phyloP scores from a whole-genome alignment of 768 basidiomycete species.

The Boletus vermiculosoides region DNA sequence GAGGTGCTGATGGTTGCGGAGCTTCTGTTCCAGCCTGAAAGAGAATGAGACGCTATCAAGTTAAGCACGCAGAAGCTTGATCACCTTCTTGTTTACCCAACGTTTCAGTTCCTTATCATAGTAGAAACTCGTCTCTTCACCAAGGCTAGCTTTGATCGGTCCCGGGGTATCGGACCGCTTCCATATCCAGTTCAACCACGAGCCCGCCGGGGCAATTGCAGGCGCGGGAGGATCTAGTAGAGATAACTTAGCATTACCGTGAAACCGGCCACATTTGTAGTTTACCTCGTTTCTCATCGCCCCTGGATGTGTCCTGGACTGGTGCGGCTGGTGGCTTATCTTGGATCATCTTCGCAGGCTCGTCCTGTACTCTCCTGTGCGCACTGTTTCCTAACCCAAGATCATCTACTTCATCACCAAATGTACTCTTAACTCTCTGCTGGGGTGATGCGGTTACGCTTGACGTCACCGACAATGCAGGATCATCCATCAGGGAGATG shows the following conservation, averaged over 20 bases:
- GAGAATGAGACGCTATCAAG: neutral
- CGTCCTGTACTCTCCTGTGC: constrained; percentile 34
- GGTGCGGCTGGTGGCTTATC: constrained; percentile 24
- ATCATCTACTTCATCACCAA: constrained; percentile 73
- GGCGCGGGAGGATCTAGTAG: constrained; percentile 13
- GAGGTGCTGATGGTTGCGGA: constrained; percentile 52
- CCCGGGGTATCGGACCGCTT: constrained; percentile 62
- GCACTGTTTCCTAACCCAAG: constrained; percentile 85
- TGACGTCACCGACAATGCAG: constrained; percentile 42
- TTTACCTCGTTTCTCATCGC: constrained; percentile 35
- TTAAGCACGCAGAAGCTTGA: constrained; percentile 7
- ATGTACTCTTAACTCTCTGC: constrained; percentile 10
- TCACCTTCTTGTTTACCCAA: constrained; percentile 94
- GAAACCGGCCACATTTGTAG: neutral
- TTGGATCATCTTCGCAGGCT: constrained; percentile 28
- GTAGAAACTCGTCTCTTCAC: constrained; percentile 86
- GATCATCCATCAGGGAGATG: constrained; percentile 77
- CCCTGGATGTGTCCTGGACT: constrained; percentile 16
- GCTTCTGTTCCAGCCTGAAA: constrained; percentile 54
- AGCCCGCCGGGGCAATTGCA: constrained; percentile 40
- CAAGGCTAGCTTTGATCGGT: constrained; percentile 89
- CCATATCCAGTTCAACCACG: constrained; percentile 87
- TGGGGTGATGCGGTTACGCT: constrained; percentile 11
- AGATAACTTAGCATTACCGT: neutral
- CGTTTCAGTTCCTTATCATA: constrained; percentile 94